Evolutionary conservation across 2,329 filamentous ascomycete species (phyloP).

Genomic region (Incumbomyces lentus): DNA sequence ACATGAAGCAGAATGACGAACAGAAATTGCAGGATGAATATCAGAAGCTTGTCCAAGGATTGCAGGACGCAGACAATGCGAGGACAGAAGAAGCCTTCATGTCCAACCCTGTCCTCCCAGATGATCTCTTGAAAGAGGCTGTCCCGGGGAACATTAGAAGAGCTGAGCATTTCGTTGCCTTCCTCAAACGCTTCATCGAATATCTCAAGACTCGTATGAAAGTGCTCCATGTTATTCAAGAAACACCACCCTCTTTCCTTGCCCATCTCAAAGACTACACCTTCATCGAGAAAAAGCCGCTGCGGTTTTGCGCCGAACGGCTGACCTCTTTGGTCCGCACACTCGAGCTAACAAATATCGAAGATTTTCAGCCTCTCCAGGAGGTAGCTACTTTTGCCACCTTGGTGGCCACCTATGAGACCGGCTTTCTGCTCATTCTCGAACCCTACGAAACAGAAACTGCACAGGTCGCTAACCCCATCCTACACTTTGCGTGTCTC

Average conservation of each 20-base stretch:
- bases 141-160: conserved; percentile 92
- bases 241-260: conserved; percentile 89
- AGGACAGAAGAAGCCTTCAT: conserved; percentile 93
- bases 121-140: conserved; percentile 88
- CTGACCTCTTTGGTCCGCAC: conserved; percentile 90
- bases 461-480: conserved; percentile 87
- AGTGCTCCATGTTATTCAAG: conserved; percentile 91
- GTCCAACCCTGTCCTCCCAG: conserved; percentile 86
- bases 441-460: conserved; percentile 95
- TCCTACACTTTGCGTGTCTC: conserved; percentile 93
- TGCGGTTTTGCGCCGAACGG: conserved; percentile 86
- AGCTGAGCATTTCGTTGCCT: conserved; percentile 91
- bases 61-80: conserved; percentile 78
- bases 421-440: conserved; percentile 89
- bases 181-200: conserved; percentile 92
- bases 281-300: conserved; percentile 91
- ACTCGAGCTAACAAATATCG: conserved; percentile 90
- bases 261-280: conserved; percentile 89
- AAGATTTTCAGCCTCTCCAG: conserved; percentile 93
- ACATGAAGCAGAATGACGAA: conserved; percentile 93
- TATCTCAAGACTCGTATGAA: conserved; percentile 98
- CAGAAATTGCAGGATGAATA: conserved; percentile 94
- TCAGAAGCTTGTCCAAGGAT: conserved; percentile 82
- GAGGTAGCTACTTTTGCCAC: conserved; percentile 97
- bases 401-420: conserved; percentile 90